A percentile compares a stretch with the other conserved stretches of the same genome.
These are phyloP conservation scores for Citeromyces matritensis DNA, from an alignment of 805 yeast genomes.

Conservation along the genomic window DNA sequence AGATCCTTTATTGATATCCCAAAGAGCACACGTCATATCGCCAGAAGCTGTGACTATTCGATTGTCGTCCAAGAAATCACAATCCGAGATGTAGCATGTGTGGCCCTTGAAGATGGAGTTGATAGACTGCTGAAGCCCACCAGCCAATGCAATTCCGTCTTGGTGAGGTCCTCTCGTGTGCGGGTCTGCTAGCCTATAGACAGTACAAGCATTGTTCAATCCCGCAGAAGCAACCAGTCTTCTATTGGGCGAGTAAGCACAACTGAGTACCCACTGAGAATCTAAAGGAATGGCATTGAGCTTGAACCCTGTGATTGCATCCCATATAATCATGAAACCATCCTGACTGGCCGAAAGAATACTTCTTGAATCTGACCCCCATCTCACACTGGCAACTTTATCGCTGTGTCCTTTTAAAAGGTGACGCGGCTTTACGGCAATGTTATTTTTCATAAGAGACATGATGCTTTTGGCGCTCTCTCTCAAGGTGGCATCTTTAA, in stretches of 20 bases:
- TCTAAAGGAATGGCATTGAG: constrained; percentile 56
- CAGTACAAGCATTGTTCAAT: constrained; percentile 61
- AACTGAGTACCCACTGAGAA: constrained; percentile 65
- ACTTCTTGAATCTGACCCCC: constrained; percentile 58
- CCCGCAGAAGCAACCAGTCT: constrained; percentile 69
- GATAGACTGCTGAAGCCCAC: constrained; percentile 10
- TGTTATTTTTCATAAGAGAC: not conserved
- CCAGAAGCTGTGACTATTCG: constrained; percentile 62
- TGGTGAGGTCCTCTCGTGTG: not conserved
- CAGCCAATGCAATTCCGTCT: constrained; percentile 4
- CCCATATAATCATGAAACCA: constrained; percentile 79
- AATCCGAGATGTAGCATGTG: constrained; percentile 64
- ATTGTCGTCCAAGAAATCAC: constrained; percentile 47
- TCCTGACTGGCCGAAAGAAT: constrained; percentile 73
- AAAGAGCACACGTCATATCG: constrained; percentile 62
- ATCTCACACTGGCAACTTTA: constrained; percentile 53
- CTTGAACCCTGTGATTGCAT: constrained; percentile 57
- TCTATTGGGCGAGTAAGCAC: constrained; percentile 59
- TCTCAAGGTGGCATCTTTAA: not conserved
- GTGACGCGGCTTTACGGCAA: constrained; percentile 8
- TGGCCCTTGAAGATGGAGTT: constrained; percentile 62
- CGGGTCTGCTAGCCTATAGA: constrained; percentile 28
- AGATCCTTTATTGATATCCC: constrained; percentile 62
- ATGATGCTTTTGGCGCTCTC: not conserved
- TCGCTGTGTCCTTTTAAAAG: constrained; percentile 52